Evolutionary conservation across 2,329 filamentous ascomycete genomes (phyloP).

Genomic region (Colletotrichum nymphaeae): DNA sequence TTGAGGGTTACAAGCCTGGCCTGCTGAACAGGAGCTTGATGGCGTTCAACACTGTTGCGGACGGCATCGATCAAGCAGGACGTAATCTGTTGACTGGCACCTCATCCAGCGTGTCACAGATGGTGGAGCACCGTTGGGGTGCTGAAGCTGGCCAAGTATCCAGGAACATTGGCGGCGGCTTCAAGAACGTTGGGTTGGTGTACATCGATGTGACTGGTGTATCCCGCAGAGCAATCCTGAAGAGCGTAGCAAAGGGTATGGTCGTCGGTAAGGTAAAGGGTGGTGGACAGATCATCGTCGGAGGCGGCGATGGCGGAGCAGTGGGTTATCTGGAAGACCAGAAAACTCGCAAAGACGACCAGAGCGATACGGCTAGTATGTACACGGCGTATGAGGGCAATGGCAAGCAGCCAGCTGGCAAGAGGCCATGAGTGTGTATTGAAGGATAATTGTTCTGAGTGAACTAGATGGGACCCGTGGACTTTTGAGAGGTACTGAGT

Average conservation of each 20-base stretch:
- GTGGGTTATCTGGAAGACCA: slow-evolving; percentile 38
- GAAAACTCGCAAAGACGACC: slow-evolving; percentile 35
- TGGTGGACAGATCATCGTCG: slow-evolving; percentile 79
- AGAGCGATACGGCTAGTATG: slow-evolving; percentile 41
- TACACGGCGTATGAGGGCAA: slow-evolving; percentile 43
- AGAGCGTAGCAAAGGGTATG: slow-evolving; percentile 97
- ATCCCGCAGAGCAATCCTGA: slow-evolving; percentile 87
- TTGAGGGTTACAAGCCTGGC: slow-evolving; percentile 83
- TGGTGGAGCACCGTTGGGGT: slow-evolving; percentile 92
- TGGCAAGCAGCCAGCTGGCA: slow-evolving; percentile 45
- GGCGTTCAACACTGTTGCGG: slow-evolving; percentile 93
- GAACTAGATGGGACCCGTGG: not conserved
- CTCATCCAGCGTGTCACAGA: slow-evolving; percentile 82
- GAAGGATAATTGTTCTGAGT: not conserved
- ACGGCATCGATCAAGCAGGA: slow-evolving; percentile 90
- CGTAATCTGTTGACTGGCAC: slow-evolving; percentile 80
- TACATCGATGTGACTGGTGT: slow-evolving; percentile 98
- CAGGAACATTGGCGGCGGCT: slow-evolving; percentile 80
- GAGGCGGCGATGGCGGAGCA: slow-evolving; percentile 64
- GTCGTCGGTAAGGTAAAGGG: slow-evolving; percentile 83
- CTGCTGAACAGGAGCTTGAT: slow-evolving; percentile 96
- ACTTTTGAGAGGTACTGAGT: not conserved
- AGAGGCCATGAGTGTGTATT: slow-evolving; percentile 10
- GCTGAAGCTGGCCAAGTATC: slow-evolving; percentile 85
- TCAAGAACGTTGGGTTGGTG: slow-evolving; percentile 96